Evolutionary conservation across 495 filamentous ascomycete species (phyloP).

Genomic region (Neurospora sp.): DNA sequence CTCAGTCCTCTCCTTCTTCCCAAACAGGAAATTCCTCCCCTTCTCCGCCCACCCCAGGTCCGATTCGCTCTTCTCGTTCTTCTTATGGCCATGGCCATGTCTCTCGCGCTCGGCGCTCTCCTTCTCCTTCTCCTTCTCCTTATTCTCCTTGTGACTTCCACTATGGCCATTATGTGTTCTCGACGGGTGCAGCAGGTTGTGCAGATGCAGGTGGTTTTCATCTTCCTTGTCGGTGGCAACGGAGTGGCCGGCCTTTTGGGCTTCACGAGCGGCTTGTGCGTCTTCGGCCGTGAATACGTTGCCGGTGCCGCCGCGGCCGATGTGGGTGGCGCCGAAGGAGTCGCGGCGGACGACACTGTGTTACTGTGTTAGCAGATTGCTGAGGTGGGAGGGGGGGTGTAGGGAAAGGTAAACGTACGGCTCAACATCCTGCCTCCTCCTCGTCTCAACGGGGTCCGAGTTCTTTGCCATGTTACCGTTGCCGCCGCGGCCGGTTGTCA

Average conservation of each 20-base stretch:
- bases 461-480: conserved; percentile 64
- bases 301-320: conserved; percentile 47
- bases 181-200: not conserved
- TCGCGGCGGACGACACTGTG: conserved; percentile 28
- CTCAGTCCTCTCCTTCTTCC: conserved; percentile 28
- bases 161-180: not conserved
- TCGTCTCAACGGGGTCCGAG: conserved; percentile 58
- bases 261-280: conserved; percentile 22
- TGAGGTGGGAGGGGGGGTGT: not conserved
- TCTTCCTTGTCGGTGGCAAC: not conserved
- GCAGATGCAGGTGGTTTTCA: conserved; percentile 1
- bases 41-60: conserved; percentile 41
- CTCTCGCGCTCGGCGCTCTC: conserved; percentile 6
- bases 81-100: conserved; percentile 6
- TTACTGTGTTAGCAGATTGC: not conserved
- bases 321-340: conserved; percentile 30
- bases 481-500: conserved; percentile 64
- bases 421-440: conserved; percentile 71
- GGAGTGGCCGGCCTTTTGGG: conserved; percentile 19
- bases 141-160: not conserved
- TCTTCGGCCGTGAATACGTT: conserved; percentile 41
- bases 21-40: conserved; percentile 43
- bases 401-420: conserved; percentile 29
- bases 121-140: conserved; percentile 11
- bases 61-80: conserved; percentile 29